A percentile compares a stretch with the other conserved stretches of the same genome.
Conservation (phyloP, 2,329 filamentous ascomycete genomes). For the Aspergillus sp. region DNA sequence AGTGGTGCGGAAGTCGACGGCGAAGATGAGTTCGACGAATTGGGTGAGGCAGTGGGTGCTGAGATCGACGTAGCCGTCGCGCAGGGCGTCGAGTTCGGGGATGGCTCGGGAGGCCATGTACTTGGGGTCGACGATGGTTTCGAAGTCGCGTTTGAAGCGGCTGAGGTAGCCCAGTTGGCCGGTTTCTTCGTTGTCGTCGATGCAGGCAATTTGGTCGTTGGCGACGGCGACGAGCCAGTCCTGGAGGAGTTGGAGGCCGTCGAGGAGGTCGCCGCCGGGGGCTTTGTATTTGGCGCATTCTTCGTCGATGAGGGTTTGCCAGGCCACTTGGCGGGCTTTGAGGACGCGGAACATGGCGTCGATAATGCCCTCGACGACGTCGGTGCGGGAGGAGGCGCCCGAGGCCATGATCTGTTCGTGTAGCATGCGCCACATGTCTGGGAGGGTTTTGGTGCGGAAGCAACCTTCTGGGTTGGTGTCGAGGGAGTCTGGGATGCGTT, state of each 20-base stretch:
- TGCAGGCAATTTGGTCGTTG: conserved; percentile 98
- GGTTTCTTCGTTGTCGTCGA: conserved; percentile 80
- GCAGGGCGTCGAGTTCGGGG: conserved; percentile 71
- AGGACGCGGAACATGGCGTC: conserved; percentile 93
- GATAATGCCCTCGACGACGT: conserved; percentile 92
- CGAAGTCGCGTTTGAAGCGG: conserved; percentile 81
- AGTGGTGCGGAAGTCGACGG: conserved; percentile 81
- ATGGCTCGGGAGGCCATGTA: conserved; percentile 74
- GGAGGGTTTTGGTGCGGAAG: conserved; percentile 86
- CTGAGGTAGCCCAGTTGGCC: conserved; percentile 80
- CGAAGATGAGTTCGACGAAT: conserved; percentile 85
- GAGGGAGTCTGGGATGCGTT: conserved; percentile 76
- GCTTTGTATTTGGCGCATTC: conserved; percentile 74
- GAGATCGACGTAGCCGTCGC: conserved; percentile 92
- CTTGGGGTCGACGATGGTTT: conserved; percentile 73
- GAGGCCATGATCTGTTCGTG: conserved; percentile 88
- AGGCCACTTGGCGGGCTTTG: conserved; percentile 76
- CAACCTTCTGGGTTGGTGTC: conserved; percentile 87
- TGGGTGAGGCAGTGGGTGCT: conserved; percentile 88
- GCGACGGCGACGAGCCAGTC: conserved; percentile 97
- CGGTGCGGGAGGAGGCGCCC: conserved; percentile 77
- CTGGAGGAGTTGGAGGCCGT: conserved; percentile 71
- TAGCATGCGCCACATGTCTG: conserved; percentile 97
- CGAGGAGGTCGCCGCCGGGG: conserved; percentile 51
- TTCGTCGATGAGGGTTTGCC: conserved; percentile 85